Conservation (phyloP, 2,329 filamentous ascomycete genomes). For the Blumeria graminis region DNA sequence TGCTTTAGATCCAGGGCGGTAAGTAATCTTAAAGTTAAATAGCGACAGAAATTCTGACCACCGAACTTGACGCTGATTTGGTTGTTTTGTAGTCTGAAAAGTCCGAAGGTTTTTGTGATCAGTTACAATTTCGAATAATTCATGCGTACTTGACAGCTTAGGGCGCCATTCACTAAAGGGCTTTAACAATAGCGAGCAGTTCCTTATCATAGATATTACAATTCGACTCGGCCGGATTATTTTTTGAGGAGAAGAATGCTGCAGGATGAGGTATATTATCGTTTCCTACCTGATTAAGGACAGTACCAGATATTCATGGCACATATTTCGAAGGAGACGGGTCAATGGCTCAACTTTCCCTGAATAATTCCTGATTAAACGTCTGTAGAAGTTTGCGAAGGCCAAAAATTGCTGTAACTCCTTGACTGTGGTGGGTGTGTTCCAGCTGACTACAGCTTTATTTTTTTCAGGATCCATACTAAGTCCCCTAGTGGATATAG, state of each 20-base stretch:
- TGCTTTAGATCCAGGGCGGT: not conserved
- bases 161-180: slow-evolving; percentile 9
- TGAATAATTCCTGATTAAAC: too few relatives aligned
- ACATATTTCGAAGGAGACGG: not conserved
- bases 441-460: too few relatives aligned
- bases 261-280: not conserved
- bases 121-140: slow-evolving; percentile 5
- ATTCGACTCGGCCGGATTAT: slow-evolving; percentile 7
- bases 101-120: slow-evolving; percentile 12
- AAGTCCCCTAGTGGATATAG: too few relatives aligned
- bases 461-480: too few relatives aligned
- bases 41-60: not conserved
- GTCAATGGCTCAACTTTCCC: not conserved
- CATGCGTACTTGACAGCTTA: slow-evolving; percentile 6
- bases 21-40: not conserved
- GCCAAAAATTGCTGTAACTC: not conserved
- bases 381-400: not conserved
- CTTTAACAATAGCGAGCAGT: slow-evolving; percentile 15
- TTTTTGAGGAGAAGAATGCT: not conserved
- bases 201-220: slow-evolving; percentile 18
- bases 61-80: not conserved
- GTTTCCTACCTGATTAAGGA: not conserved
- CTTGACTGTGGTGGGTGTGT: not conserved
- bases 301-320: not conserved
- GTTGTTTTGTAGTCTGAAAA: not conserved